Conservation (phyloP, 345 rosid genomes). For the Citrus maxima region DNA sequence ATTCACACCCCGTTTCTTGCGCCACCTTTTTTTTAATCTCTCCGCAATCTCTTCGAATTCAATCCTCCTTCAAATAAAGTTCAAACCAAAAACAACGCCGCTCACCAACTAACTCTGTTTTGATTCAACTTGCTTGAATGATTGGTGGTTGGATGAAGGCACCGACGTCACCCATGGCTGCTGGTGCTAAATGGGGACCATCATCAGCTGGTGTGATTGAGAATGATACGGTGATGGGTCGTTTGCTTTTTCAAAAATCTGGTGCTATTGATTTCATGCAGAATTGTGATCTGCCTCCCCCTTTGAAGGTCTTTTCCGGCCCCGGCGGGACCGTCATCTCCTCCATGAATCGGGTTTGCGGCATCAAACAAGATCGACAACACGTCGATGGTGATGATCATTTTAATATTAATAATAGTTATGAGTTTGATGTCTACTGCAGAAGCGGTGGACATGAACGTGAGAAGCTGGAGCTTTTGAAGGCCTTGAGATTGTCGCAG, state of each 20-base stretch:
- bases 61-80: not conserved
- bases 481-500: slow-evolving; percentile 61
- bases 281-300: slow-evolving; percentile 65
- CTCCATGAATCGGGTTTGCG: slow-evolving; percentile 15
- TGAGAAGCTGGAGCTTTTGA: slow-evolving; percentile 45
- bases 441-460: slow-evolving; percentile 5
- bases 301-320: slow-evolving; percentile 40
- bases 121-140: not conserved
- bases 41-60: not conserved
- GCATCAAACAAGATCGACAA: not conserved
- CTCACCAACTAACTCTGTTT: slow-evolving; percentile 16
- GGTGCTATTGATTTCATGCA: slow-evolving; percentile 27
- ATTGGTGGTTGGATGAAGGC: not conserved
- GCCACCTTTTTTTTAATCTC: not conserved
- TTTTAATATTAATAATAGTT: not conserved
- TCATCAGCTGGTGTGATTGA: slow-evolving; percentile 7
- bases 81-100: not conserved
- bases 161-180: slow-evolving; percentile 11
- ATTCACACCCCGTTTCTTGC: slow-evolving; percentile 20
- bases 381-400: not conserved
- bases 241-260: slow-evolving; percentile 16
- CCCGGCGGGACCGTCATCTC: slow-evolving; percentile 22
- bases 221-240: slow-evolving; percentile 25
- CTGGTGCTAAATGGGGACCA: slow-evolving; percentile 15
- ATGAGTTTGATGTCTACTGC: not conserved